These are phyloP conservation scores for Serendipita vermifera DNA, from an alignment of 768 basidiomycete species.

Conservation along the genomic window DNA sequence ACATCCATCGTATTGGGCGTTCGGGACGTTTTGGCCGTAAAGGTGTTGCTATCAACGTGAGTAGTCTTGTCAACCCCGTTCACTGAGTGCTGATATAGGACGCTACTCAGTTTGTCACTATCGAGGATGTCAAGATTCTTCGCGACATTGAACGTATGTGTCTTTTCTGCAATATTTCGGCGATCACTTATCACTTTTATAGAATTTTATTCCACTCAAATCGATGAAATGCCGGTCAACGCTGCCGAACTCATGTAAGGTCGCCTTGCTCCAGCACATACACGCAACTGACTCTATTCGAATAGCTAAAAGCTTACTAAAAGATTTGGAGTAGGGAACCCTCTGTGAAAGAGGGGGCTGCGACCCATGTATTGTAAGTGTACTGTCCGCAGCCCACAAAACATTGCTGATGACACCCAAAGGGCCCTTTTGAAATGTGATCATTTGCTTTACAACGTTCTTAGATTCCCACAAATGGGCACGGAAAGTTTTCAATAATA, in stretches of 20 bases:
- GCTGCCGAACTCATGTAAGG: constrained; percentile 88
- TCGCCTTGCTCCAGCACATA: background rate
- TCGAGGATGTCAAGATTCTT: constrained; percentile 90
- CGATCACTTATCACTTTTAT: background rate
- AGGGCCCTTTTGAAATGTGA: constrained; percentile 26
- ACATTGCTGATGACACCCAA: constrained; percentile 7
- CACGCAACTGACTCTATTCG: background rate
- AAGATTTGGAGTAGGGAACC: background rate
- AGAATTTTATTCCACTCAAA: constrained; percentile 94
- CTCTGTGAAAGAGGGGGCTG: background rate
- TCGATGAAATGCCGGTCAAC: constrained; percentile 98
- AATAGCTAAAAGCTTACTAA: constrained; percentile 8
- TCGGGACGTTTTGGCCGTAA: constrained; percentile 98
- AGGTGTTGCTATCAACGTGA: constrained; percentile 97
- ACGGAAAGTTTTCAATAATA: background rate
- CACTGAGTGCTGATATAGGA: background rate
- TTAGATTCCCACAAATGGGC: background rate
- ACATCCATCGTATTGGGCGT: constrained; percentile 98
- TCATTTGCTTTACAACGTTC: background rate
- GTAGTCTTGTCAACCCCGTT: constrained; percentile 20
- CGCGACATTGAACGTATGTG: constrained; percentile 77
- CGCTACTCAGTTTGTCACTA: constrained; percentile 62
- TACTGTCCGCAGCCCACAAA: background rate
- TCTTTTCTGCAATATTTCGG: background rate
- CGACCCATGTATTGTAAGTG: background rate